phyloP scores from a whole-genome alignment of 306 rosid species.

The Corylus avellana region DNA sequence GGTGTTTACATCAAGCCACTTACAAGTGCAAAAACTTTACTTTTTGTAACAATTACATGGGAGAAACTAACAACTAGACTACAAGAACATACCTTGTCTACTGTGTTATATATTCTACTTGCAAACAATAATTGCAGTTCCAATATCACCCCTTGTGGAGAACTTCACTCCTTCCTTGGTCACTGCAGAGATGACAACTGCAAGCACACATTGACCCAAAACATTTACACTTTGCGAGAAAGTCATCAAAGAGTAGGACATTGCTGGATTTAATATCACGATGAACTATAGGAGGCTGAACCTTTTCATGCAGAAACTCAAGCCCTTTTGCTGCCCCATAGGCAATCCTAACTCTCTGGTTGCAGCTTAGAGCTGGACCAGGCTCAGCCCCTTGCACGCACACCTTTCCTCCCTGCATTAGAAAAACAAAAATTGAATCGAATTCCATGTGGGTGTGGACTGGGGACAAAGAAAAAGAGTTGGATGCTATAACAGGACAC shows the following conservation, averaged over 20 bases:
- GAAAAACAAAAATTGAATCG: constrained; percentile 21
- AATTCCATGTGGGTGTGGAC: background rate
- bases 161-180: no score
- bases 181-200: no score
- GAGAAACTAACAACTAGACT: no score
- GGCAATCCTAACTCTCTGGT: constrained; percentile 83
- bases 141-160: no score
- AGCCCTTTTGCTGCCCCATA: constrained; percentile 96
- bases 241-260: constrained; percentile 77
- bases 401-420: constrained; percentile 84
- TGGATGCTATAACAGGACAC: background rate
- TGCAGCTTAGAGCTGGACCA: constrained; percentile 86
- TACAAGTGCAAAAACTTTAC: no score
- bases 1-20: background rate
- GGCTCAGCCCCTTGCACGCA: constrained; percentile 92
- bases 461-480: background rate
- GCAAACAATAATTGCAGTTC: no score
- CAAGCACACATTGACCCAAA: no score
- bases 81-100: no score
- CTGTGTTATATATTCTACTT: no score
- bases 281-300: constrained; percentile 88
- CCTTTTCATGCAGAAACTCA: constrained; percentile 88
- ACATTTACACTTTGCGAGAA: constrained; percentile 40
- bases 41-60: no score
- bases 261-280: constrained; percentile 94